Percentiles rank a stretch among this genome's conserved stretches.
phyloP scores from a whole-genome alignment of 2,329 filamentous ascomycete species.

The Fusarium sp. region DNA sequence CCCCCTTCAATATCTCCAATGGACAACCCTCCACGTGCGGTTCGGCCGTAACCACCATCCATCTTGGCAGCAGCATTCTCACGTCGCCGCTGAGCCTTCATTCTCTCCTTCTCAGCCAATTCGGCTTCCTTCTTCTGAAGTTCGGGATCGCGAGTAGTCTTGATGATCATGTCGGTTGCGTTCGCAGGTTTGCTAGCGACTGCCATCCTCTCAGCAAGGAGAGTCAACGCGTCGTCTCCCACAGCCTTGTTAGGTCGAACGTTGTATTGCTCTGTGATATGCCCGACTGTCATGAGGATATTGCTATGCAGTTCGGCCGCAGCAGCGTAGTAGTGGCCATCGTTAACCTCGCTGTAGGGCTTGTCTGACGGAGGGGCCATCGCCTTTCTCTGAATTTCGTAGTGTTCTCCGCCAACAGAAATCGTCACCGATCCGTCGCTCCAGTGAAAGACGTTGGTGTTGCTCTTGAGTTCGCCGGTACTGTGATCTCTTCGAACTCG shows the following conservation, averaged over 20 bases:
- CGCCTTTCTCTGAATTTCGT: conserved; percentile 76
- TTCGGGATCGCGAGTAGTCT: conserved; percentile 79
- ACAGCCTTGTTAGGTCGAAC: conserved; percentile 74
- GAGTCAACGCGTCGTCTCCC: conserved; percentile 77
- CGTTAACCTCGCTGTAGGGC: conserved; percentile 73
- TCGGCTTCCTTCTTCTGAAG: conserved; percentile 79
- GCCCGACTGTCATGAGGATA: conserved; percentile 77
- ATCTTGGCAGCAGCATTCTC: conserved; percentile 76
- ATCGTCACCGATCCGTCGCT: conserved; percentile 82
- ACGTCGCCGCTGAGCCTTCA: conserved; percentile 72
- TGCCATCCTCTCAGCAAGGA: conserved; percentile 74
- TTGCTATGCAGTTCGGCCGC: conserved; percentile 76
- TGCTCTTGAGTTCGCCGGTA: conserved; percentile 77
- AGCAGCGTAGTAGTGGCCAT: conserved; percentile 81
- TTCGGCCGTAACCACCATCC: conserved; percentile 65
- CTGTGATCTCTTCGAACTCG: conserved; percentile 75
- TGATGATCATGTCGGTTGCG: conserved; percentile 73
- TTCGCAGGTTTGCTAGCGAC: conserved; percentile 68
- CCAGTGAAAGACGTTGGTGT: conserved; percentile 80
- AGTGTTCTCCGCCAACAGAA: conserved; percentile 80
- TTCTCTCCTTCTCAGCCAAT: conserved; percentile 77
- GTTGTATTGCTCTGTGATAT: conserved; percentile 78
- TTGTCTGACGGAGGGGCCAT: conserved; percentile 71
- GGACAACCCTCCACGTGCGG: conserved; percentile 68
- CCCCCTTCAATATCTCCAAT: conserved; percentile 76